Evolutionary conservation across 805 yeast genomes (phyloP), one percentile per base, ranked within the genome.

Genomic region (Lipomyces orientalis): DNA sequence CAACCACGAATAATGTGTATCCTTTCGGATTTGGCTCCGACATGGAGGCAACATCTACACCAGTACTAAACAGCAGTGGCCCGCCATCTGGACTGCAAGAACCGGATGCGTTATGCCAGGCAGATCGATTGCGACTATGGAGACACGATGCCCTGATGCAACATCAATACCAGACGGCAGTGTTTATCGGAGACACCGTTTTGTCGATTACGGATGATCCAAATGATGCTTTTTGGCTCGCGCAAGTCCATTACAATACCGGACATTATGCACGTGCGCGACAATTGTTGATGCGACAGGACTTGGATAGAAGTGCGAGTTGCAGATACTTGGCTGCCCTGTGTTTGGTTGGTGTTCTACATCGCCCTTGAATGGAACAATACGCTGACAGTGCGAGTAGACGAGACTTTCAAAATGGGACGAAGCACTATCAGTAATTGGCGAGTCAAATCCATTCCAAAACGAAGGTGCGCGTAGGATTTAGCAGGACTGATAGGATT

Each of bases 211-310:
- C 98, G 7, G 71, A 75, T 67, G 97, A 93, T 75, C 90, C 97
- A 14, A 91, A 89, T 75, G 98, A 94, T 76, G 97, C 97, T 10
- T 94, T 92, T 78, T 93, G 98, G 97, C 82, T 94, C 37, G 97
- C 97, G 0, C 97, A 94, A 79, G 97, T 90, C 4, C 88, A 90
- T 76, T 91, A 87, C 77, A 82, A 87, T 64, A 87, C 86, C 64
- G 94, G 94, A 10, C 86, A 90, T 75, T 93, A 87, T 77, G 84
- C 88, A 54, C 82, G 97, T 43, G 97, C 97, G 1, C 85, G 92
- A 62, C 88, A 88, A 70, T 78, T 93, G 54, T 81, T 94, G 25
- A 79, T 86, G 19, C 81, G 83, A 43, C 86, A 84, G 63, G 86
- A 84, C 71, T 78, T 82, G 64, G 83, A 81, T 35, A 81, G 83